Conservation (phyloP, 1,284 basidiomycete genomes). For the Sanghuangporus weigelae region DNA sequence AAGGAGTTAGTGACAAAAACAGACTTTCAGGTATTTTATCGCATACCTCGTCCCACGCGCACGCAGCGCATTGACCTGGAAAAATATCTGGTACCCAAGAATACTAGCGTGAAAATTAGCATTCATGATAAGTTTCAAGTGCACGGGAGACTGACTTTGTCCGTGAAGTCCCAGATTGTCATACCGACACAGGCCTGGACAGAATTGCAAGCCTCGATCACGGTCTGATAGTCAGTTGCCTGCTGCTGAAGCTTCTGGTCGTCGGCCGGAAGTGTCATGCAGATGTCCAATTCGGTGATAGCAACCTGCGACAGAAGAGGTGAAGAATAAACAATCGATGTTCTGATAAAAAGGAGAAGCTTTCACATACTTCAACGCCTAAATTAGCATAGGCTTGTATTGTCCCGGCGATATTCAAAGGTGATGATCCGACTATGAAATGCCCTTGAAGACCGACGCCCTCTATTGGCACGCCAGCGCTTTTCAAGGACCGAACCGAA, state of each 20-base stretch:
- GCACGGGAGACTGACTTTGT: constrained; percentile 26
- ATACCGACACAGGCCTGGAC: constrained; percentile 41
- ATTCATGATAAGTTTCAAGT: not conserved
- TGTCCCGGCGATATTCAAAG: constrained; percentile 34
- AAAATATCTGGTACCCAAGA: constrained; percentile 22
- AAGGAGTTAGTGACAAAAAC: not conserved
- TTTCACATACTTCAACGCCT: constrained; percentile 40
- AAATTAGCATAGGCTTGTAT: constrained; percentile 41
- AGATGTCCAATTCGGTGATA: constrained; percentile 50
- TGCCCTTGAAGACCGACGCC: constrained; percentile 47
- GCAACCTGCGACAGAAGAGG: constrained; percentile 23
- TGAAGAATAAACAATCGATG: not conserved
- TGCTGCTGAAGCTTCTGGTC: constrained; percentile 34
- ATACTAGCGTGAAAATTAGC: constrained; percentile 10
- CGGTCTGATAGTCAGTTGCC: constrained; percentile 41
- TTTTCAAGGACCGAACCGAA: constrained; percentile 38
- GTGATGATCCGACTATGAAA: constrained; percentile 43
- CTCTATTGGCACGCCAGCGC: constrained; percentile 40
- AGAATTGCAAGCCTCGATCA: constrained; percentile 38
- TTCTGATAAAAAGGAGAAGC: constrained; percentile 13
- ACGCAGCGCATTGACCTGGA: constrained; percentile 21
- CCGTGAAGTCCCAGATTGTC: constrained; percentile 47
- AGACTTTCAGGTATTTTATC: not conserved
- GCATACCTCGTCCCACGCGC: constrained; percentile 21
- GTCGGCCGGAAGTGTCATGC: constrained; percentile 45